Base-by-base conservation (phyloP, 2,329 filamentous ascomycete species). In the Penicillium sp. region DNA sequence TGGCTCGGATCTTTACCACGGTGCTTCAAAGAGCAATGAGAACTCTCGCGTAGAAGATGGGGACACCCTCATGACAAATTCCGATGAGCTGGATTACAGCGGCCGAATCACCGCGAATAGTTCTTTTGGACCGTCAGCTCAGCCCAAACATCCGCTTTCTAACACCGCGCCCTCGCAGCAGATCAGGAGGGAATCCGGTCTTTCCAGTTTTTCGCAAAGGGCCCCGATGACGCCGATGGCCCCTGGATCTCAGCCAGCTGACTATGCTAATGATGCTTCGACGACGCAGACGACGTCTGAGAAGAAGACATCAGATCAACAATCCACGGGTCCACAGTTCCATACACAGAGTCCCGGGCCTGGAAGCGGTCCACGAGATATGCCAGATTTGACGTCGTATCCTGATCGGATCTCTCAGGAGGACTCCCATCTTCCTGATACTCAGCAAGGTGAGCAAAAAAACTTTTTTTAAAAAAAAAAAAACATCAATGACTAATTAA, bases 211-310 rank as follows among this genome's bases (percentile, higher is more conserved):
- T 42, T 79, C 78, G 2, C 79, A 81, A 62, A 77, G 72, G 59
- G 74, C 73, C 24, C 80, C 77, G 6, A 79, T 83, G 63, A 86
- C 83, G 2, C 82, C 81, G 21, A 79, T 86, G 74, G 77, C 79
- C 8, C 78, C 79, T 12, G 80, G 81, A 57, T 83, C 83, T 30
- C 79, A 85, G 66, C 75, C 79, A 16, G 76, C 77, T 21, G 82
- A 86, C 82, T 86, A 85, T 58, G 76, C 86, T 53, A 97, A 97
- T 65, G 91, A 96, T 66, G 93, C 91, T 1, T 96, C 91, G 2
- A 95, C 92, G 1, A 97, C 92, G 1, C 86, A 85, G 21, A 88
- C 86, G 2, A 96, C 92, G 1, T 88, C 84, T 3, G 84, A 86
- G n/a, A 94, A 96, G 74, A 86, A 84, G 70, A 92, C 89, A 2